Evolutionary conservation across 345 rosid species (phyloP), one percentile per base, ranked within the genome.

Genomic region (Populus pruinosa): DNA sequence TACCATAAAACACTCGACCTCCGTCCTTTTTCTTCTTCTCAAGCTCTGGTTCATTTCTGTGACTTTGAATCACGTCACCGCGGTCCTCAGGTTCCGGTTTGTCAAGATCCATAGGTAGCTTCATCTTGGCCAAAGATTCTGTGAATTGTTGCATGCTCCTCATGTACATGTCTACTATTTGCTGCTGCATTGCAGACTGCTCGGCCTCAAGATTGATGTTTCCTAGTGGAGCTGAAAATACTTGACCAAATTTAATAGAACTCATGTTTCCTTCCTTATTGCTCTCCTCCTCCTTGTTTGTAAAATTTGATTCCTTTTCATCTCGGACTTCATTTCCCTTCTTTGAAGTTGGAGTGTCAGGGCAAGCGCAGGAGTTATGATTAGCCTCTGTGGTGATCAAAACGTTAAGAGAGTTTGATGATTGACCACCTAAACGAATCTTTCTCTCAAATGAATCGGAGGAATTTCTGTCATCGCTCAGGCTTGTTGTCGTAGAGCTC

Each of bases 141-240:
- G 97, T 91, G 29, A 91, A 93, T 73, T 93, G 97, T 14, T 93
- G 95, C 97, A 94, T 90, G 73, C 98, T 95, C 71, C 92, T 95
- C 98, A 95, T 95, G 87, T 95, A 95, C 96, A 95, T 91, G 78
- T 93, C 98, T 44, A 93, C 98, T 77, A 92, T 96, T 75, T 92
- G 94, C 84, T 92, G 90, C 85, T 96, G 98, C 97, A 96, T 92
- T 64, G 93, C 91, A 8, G 96, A 82, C 74, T 93, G 94, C 83
- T 86, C 97, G 6, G 90, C 87, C 71, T 88, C 94, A 4, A 78
- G 76, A 71, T 90, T 87, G 41, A 90, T 86, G 49, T 81, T 86
- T 56, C 86, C 87, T 8, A 86, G 17, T 14, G 91, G 87, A 29
- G 86, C 79, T 43, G 89, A 78, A 74, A 86, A 84, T 31, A 82